These are phyloP conservation scores for Brasenia schreberi DNA, from an alignment of 164 flowering plant genomes.

Conservation along the genomic window DNA sequence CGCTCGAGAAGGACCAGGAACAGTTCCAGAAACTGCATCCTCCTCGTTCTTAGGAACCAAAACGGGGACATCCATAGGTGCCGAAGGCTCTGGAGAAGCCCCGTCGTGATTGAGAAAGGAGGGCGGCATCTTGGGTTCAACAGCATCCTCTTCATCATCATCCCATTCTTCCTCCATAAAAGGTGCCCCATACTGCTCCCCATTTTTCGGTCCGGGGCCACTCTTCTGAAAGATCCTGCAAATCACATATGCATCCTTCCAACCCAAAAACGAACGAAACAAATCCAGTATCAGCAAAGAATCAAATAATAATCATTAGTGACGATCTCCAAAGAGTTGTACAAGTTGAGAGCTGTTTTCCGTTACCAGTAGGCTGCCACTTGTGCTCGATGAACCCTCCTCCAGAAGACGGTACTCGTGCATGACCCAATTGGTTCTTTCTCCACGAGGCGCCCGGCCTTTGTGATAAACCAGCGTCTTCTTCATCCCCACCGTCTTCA, in stretches of 20 bases:
- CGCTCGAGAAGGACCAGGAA: background rate
- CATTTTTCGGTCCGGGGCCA: constrained; percentile 43
- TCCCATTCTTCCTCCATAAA: constrained; percentile 52
- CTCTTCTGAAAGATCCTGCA: constrained; percentile 29
- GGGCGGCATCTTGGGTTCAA: background rate
- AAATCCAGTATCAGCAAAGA: background rate
- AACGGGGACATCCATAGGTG: background rate
- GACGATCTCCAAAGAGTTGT: too few relatives aligned
- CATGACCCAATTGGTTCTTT: constrained; percentile 79
- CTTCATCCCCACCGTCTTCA: constrained; percentile 50
- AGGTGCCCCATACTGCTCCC: constrained; percentile 50
- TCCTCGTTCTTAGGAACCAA: constrained; percentile 19
- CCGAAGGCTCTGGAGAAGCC: background rate
- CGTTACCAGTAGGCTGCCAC: constrained; percentile 31
- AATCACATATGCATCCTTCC: constrained; percentile 9
- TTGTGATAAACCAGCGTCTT: constrained; percentile 65
- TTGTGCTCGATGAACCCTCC: constrained; percentile 24
- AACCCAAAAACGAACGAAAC: background rate
- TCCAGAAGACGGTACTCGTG: constrained; percentile 63
- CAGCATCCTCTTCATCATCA: constrained; percentile 6
- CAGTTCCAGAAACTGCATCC: constrained; percentile 3
- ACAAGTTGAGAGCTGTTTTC: background rate
- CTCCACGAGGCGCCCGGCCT: constrained; percentile 70
- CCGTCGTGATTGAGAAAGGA: background rate
- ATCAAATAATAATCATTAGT: too few relatives aligned